Evolutionary conservation across 768 basidiomycete genomes (phyloP), one percentile per base, ranked within the genome.

Genomic region (Auriculariales sp.): DNA sequence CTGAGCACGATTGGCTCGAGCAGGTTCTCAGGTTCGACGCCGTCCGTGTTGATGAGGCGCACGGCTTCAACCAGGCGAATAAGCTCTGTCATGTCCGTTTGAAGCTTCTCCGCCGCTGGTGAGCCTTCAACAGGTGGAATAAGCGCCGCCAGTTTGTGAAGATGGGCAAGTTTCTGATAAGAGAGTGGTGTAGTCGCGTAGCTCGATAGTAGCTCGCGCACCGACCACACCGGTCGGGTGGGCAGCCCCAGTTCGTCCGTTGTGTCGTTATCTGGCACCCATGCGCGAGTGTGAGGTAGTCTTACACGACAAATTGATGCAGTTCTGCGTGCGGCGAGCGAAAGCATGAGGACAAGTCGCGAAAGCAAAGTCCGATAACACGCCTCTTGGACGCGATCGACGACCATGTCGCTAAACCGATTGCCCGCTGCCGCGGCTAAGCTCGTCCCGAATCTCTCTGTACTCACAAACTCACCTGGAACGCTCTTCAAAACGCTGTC

Each of bases 51-150:
- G 36, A 82, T 78, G 24, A 83, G 61, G 61, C 76, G 83, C 48
- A 89, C 86, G 3, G 87, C 87, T 58, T 90, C 85, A 12, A 91
- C 87, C 9, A 91, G 69, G 53, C 71, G 75, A 50, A 89, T 68
- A 46, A 91, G 73, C 48, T 81, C 79, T 55, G 82, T 80, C 53
- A 91, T 63, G 53, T 84, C 78, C 34, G 56, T 53, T 52, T 76
- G 81, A 35, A 83, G 64, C 17, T 62, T 59, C 2, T 59, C 56
- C 54, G 80, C 73, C 51, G 78, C 74, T 4, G 61, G 58, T 0
- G 83, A 76, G 31, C 73, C 75, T 52, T 76, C 68, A 44, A 67
- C 60, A 1, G 86, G 88, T 2, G 84, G 77, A 25, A 72, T 59
- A 36, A 91, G 71, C 29, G 88, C 87, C 45, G 87, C 79, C 42